Percentiles rank a stretch among this genome's conserved stretches.
phyloP scores from a whole-genome alignment of 257 asterid genomes.

The Solanum infundibuliforme region DNA sequence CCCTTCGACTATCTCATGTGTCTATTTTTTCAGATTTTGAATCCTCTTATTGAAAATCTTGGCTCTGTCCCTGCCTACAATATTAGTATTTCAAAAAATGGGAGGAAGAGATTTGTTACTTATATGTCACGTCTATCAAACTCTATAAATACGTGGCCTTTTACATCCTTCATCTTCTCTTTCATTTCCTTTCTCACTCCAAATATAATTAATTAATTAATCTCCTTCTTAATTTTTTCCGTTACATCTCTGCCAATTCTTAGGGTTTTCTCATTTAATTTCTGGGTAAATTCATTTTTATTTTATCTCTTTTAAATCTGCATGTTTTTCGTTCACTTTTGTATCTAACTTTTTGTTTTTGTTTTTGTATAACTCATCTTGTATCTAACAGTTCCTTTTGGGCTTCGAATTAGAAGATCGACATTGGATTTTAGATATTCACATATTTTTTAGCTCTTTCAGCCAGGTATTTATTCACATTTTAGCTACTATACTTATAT shows the following conservation, averaged over 20 bases:
- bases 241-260: background rate
- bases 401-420: background rate
- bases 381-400: background rate
- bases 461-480: background rate
- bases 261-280: background rate
- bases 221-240: background rate
- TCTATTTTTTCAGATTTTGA: no score
- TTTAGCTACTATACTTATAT: background rate
- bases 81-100: background rate
- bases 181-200: background rate
- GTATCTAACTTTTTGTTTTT: background rate
- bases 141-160: constrained; percentile 39
- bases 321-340: background rate
- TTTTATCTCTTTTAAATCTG: constrained; percentile 14
- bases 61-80: no score
- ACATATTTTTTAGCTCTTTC: background rate
- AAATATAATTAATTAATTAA: background rate
- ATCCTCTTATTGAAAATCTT: no score
- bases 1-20: no score
- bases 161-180: background rate
- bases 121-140: constrained; percentile 55
- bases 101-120: constrained; percentile 24
- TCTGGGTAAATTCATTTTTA: constrained; percentile 6
- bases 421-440: background rate
- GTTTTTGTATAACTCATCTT: background rate